Conservation (phyloP, 805 yeast species). For the Ogataea allantospora region DNA sequence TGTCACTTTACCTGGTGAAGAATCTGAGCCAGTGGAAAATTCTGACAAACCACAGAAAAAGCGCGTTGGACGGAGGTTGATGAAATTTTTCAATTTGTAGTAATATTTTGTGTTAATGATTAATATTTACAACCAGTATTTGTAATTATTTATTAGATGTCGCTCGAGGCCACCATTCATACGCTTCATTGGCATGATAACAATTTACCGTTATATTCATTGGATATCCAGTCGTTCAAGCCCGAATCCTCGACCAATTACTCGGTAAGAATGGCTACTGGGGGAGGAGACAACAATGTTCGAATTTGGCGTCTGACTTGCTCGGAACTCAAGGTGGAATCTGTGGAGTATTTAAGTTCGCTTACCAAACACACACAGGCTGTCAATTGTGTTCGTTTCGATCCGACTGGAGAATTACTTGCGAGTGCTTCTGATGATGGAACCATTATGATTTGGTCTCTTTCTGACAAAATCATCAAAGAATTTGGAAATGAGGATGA, state of each 20-base stretch:
- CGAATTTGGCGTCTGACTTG: constrained; percentile 42
- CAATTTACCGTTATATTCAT: constrained; percentile 69
- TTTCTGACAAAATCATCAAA: constrained; percentile 49
- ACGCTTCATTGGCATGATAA: constrained; percentile 75
- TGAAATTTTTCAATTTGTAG: constrained; percentile 30
- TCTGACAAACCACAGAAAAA: constrained; percentile 10
- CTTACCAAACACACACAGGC: constrained; percentile 90
- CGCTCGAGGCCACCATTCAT: constrained; percentile 42
- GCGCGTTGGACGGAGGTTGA: constrained; percentile 23
- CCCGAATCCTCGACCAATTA: constrained; percentile 10
- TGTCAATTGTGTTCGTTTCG: constrained; percentile 85
- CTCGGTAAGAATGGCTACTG: constrained; percentile 68
- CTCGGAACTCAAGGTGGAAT: constrained; percentile 24
- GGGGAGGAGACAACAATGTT: constrained; percentile 93
- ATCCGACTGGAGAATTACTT: constrained; percentile 61
- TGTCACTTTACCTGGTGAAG: constrained; percentile 8
- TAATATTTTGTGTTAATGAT: background rate
- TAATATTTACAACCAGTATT: background rate
- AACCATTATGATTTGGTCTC: constrained; percentile 74
- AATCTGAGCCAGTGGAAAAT: background rate
- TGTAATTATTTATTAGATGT: constrained; percentile 1
- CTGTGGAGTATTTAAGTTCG: constrained; percentile 76
- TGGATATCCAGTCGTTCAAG: constrained; percentile 54
- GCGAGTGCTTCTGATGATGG: constrained; percentile 98
- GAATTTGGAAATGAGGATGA: constrained; percentile 63